Evolutionary conservation across 1,284 basidiomycete genomes (phyloP).

Genomic region (Trametes pubescens): DNA sequence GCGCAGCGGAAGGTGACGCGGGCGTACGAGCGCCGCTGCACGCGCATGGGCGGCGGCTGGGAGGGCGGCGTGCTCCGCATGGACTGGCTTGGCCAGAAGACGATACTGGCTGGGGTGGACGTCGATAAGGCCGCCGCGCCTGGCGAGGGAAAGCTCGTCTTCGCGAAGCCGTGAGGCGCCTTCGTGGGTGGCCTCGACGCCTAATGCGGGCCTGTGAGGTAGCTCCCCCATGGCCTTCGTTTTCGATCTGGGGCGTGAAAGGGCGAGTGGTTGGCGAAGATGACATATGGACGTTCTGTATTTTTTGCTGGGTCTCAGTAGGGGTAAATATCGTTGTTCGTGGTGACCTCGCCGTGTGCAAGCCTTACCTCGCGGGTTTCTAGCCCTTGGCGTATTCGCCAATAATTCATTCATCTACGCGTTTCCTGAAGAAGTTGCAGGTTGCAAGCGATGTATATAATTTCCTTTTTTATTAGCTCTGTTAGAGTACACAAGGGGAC

Average conservation of each 20-base stretch:
- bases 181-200: background rate
- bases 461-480: background rate
- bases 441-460: background rate
- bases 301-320: slow-evolving; percentile 27
- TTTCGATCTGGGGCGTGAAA: slow-evolving; percentile 4
- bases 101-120: slow-evolving; percentile 67
- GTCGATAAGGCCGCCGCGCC: slow-evolving; percentile 56
- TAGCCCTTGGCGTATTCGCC: slow-evolving; percentile 6
- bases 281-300: slow-evolving; percentile 32
- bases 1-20: slow-evolving; percentile 62
- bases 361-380: slow-evolving; percentile 23
- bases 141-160: slow-evolving; percentile 56
- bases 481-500: background rate
- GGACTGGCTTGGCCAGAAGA: slow-evolving; percentile 74
- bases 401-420: background rate
- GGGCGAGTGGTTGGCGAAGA: slow-evolving; percentile 12
- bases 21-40: slow-evolving; percentile 70
- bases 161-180: slow-evolving; percentile 49
- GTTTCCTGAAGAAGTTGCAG: background rate
- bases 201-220: background rate
- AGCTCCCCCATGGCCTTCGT: background rate
- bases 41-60: slow-evolving; percentile 69
- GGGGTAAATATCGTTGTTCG: slow-evolving; percentile 23
- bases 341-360: slow-evolving; percentile 10
- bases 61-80: slow-evolving; percentile 69